These are phyloP conservation scores for Royoungia palumana DNA, from an alignment of 768 basidiomycete genomes.

Conservation along the genomic window DNA sequence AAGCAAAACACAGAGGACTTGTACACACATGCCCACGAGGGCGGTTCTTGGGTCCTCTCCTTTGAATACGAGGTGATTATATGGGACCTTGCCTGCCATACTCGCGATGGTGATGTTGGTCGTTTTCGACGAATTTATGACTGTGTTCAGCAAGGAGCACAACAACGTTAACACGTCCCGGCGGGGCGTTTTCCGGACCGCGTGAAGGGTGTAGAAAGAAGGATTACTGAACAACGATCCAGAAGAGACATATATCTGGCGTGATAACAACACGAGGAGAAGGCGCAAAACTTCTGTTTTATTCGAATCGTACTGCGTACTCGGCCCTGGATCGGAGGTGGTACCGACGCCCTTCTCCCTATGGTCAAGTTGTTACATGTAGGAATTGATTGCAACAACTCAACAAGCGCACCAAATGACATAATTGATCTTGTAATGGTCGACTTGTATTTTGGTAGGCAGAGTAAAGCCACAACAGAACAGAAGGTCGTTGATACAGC, in stretches of 20 bases:
- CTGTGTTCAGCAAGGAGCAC: slow-evolving; percentile 91
- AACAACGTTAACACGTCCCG: slow-evolving; percentile 87
- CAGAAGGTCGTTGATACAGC: slow-evolving; percentile 76
- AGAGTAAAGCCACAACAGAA: slow-evolving; percentile 95
- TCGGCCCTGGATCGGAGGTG: slow-evolving; percentile 66
- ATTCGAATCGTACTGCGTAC: slow-evolving; percentile 66
- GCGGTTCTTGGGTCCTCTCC: slow-evolving; percentile 76
- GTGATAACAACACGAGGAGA: slow-evolving; percentile 82
- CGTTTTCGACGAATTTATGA: slow-evolving; percentile 62
- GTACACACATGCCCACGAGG: slow-evolving; percentile 72
- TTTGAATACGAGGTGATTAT: slow-evolving; percentile 88
- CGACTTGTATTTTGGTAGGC: slow-evolving; percentile 70
- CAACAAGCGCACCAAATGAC: slow-evolving; percentile 70
- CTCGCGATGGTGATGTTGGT: slow-evolving; percentile 55
- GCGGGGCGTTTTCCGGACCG: slow-evolving; percentile 72
- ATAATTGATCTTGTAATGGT: slow-evolving; percentile 82
- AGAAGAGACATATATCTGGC: slow-evolving; percentile 83
- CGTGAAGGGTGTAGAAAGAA: slow-evolving; percentile 72
- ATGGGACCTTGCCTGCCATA: slow-evolving; percentile 77
- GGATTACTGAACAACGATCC: slow-evolving; percentile 66
- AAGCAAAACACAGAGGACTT: slow-evolving; percentile 70
- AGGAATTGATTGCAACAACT: not conserved
- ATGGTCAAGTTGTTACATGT: slow-evolving; percentile 5
- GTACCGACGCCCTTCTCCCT: slow-evolving; percentile 98
- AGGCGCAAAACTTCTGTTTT: slow-evolving; percentile 89